A percentile compares a stretch with the other conserved stretches of the same genome.
phyloP scores from a whole-genome alignment of 2,329 filamentous ascomycete species.

The Cercospora beticola region DNA sequence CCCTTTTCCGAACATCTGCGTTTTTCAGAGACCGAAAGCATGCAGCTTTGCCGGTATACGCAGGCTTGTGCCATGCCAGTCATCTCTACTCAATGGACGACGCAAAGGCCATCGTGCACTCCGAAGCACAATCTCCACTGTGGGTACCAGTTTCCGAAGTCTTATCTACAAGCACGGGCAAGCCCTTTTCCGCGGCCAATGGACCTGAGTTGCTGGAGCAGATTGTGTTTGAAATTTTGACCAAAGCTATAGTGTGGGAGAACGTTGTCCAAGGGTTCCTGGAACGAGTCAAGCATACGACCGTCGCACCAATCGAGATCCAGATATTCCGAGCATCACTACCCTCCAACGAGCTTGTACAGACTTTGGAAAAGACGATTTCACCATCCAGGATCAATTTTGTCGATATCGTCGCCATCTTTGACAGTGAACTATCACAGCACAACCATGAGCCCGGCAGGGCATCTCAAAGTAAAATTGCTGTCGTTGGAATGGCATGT shows the following conservation, averaged over 20 bases:
- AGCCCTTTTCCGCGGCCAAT: slow-evolving; percentile 31
- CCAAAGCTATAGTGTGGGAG: slow-evolving; percentile 33
- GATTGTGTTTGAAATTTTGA: slow-evolving; percentile 28
- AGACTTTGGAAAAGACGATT: slow-evolving; percentile 11
- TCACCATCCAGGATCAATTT: background rate
- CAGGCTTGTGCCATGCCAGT: slow-evolving; percentile 34
- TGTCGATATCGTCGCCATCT: slow-evolving; percentile 8
- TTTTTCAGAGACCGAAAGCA: slow-evolving; percentile 27
- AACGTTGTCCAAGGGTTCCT: slow-evolving; percentile 32
- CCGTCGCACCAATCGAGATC: slow-evolving; percentile 10
- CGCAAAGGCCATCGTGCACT: background rate
- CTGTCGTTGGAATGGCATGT: slow-evolving; percentile 79
- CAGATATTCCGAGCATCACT: slow-evolving; percentile 28
- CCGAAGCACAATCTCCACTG: background rate
- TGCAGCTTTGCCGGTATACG: slow-evolving; percentile 33
- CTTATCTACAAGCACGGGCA: slow-evolving; percentile 38
- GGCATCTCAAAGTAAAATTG: background rate
- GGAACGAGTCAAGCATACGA: background rate
- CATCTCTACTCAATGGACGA: slow-evolving; percentile 29
- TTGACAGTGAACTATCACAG: background rate
- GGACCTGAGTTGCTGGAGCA: slow-evolving; percentile 26
- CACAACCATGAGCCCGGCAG: background rate
- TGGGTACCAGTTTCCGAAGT: slow-evolving; percentile 32
- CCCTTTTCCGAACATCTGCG: slow-evolving; percentile 29
- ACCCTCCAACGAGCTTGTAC: slow-evolving; percentile 28